Evolutionary conservation across 2,329 filamentous ascomycete genomes (phyloP), one percentile per base, ranked within the genome.

Genomic region (Colletotrichum sp.): DNA sequence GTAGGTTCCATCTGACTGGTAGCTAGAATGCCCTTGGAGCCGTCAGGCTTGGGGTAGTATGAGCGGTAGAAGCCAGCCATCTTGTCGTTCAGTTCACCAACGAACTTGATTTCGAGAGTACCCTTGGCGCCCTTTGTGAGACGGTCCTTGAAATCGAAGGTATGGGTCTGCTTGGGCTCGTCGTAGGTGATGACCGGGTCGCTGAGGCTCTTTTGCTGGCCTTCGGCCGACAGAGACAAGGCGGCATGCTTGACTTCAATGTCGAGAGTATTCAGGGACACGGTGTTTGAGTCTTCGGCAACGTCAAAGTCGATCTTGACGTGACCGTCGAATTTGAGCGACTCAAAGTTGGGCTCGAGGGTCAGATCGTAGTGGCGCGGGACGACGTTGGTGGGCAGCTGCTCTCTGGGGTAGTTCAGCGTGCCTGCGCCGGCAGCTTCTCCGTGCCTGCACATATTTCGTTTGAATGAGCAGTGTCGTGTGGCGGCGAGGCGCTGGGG

Each of bases 41-140:
- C 96, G 81, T 97, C 92, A 65, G 91, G 86, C 76, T 92, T 93
- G 88, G 97, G 97, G 89, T 96, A 98, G 8, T 95, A 97, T 2
- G 96, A 98, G 74, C 96, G 93, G 87, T 98, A 98, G 90, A 98
- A 98, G 64, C 96, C 96, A 65, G 96, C 96, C 95, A 98, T 98
- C 86, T 97, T 96, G 84, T 98, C 95, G 84, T 98, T 98, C 81
- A 98, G 87, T 58, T 89, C 90, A 55, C 96, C 96, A 12, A 91
- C 93, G 85, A 97, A 98, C 60, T 84, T 83, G 73, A 89, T 85
- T 43, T 84, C 84, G 69, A 79, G 91, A 92, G 81, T 93, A 24
- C 94, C 95, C 88, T 96, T 96, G 81, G 91, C 90, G 28, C 94
- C 95, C 77, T 94, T 94, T 26, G 91, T 85, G 76, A 98, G 88